Evolutionary conservation across 345 rosid species (phyloP).

Genomic region (Angophora floribunda): DNA sequence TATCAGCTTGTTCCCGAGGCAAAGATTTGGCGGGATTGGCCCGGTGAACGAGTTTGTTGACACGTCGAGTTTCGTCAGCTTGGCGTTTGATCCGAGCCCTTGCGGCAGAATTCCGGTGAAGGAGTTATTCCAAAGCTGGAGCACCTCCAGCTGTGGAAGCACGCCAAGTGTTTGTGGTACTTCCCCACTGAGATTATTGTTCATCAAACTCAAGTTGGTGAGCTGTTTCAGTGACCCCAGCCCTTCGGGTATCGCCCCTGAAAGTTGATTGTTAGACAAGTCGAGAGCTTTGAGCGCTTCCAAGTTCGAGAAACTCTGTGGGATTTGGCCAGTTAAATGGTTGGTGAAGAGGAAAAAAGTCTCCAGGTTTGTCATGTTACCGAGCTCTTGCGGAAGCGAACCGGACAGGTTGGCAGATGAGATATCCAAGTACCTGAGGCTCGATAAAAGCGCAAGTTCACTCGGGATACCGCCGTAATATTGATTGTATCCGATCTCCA

Average conservation of each 20-base stretch:
- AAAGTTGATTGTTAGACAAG: slow-evolving; percentile 58
- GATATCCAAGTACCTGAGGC: slow-evolving; percentile 63
- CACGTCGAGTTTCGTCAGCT: slow-evolving; percentile 52
- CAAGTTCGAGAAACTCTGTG: slow-evolving; percentile 44
- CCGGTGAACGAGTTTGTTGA: slow-evolving; percentile 70
- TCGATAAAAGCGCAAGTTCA: slow-evolving; percentile 37
- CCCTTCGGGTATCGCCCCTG: slow-evolving; percentile 56
- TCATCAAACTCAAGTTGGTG: slow-evolving; percentile 49
- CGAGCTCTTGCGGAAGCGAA: slow-evolving; percentile 39
- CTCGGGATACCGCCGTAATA: slow-evolving; percentile 52
- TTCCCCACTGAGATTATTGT: slow-evolving; percentile 46
- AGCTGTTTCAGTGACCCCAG: slow-evolving; percentile 44
- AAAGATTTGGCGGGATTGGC: slow-evolving; percentile 63
- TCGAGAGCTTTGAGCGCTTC: slow-evolving; percentile 44
- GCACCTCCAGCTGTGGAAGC: slow-evolving; percentile 43
- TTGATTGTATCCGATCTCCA: slow-evolving; percentile 77
- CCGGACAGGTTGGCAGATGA: slow-evolving; percentile 63
- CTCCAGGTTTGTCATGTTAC: slow-evolving; percentile 56
- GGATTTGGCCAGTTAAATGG: slow-evolving; percentile 54
- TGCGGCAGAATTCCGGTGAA: slow-evolving; percentile 63
- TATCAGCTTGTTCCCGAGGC: slow-evolving; percentile 60
- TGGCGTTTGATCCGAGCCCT: slow-evolving; percentile 65
- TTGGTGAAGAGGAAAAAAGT: slow-evolving; percentile 44
- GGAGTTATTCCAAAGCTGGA: slow-evolving; percentile 64
- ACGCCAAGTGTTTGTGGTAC: slow-evolving; percentile 62